Evolutionary conservation across 208 protist species (phyloP).

Genomic region (Acanthamoeba sp.): DNA sequence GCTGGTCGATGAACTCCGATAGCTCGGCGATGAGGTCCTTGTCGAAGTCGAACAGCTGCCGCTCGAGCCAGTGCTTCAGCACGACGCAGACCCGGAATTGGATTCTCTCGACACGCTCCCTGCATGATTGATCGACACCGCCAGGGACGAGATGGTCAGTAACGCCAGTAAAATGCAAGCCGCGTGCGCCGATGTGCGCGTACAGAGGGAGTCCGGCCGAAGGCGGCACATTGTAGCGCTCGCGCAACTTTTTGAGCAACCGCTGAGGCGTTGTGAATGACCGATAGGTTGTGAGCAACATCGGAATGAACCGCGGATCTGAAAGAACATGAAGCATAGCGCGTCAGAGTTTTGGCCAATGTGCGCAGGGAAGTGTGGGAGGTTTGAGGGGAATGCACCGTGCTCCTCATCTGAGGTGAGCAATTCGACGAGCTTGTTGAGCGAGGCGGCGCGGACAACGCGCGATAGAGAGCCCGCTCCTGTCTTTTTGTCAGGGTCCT

Average conservation of each 20-base stretch:
- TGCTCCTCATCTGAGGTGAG: constrained; percentile 30
- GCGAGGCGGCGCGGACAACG: constrained; percentile 20
- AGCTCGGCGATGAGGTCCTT: constrained; percentile 33
- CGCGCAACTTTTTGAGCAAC: constrained; percentile 20
- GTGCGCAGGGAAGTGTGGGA: not conserved
- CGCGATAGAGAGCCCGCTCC: not conserved
- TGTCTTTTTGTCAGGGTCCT: not conserved
- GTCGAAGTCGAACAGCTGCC: constrained; percentile 46
- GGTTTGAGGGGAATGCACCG: not conserved
- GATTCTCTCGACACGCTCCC: not conserved
- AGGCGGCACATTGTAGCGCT: constrained; percentile 66
- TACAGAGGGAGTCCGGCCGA: not conserved
- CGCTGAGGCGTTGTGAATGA: constrained; percentile 56
- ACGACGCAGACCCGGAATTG: constrained; percentile 71
- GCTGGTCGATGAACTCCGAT: constrained; percentile 25
- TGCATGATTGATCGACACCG: not conserved
- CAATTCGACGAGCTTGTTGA: constrained; percentile 67
- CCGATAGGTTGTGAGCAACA: constrained; percentile 20
- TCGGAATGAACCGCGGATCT: constrained; percentile 19
- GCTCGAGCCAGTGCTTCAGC: constrained; percentile 67
- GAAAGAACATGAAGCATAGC: not conserved
- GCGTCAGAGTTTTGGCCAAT: too few relatives aligned
- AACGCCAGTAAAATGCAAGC: too few relatives aligned
- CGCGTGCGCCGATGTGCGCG: not conserved
- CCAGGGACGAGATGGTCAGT: too few relatives aligned